Conservation (phyloP, 352 stramenopile genomes). For the Globisporangium paroecandrum region DNA sequence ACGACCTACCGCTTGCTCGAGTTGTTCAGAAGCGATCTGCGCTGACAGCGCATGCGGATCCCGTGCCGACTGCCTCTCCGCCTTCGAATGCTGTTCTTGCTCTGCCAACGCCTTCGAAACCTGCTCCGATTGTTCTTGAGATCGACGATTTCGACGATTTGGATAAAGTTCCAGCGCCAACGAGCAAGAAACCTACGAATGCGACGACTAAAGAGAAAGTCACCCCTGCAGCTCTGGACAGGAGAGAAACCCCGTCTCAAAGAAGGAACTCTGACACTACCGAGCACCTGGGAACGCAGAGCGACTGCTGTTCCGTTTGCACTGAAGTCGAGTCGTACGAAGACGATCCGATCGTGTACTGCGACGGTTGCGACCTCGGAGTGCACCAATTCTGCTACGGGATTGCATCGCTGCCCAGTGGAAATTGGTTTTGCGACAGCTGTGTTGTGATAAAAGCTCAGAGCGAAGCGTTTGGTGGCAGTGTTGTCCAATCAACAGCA, state of each 20-base stretch:
- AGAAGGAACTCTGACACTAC: neutral
- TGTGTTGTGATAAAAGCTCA: constrained; percentile 22
- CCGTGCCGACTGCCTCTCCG: neutral
- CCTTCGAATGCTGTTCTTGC: neutral
- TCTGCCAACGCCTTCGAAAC: neutral
- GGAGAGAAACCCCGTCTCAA: constrained; percentile 1
- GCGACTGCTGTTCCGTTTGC: constrained; percentile 68
- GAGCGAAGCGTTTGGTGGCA: neutral
- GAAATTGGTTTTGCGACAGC: constrained; percentile 84
- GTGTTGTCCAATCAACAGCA: neutral
- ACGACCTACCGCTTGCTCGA: neutral
- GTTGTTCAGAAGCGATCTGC: neutral
- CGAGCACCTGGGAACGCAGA: constrained; percentile 9
- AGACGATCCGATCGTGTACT: constrained; percentile 90
- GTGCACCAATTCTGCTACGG: constrained; percentile 91
- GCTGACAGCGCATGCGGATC: neutral
- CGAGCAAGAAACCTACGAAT: neutral
- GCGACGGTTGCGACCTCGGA: constrained; percentile 81
- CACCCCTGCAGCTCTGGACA: neutral
- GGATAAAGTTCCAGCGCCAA: neutral
- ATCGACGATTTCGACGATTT: constrained; percentile 16
- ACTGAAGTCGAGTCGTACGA: constrained; percentile 76
- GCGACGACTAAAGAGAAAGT: neutral
- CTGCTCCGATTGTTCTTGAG: constrained; percentile 5
- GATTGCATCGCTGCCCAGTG: constrained; percentile 53